phyloP scores from a whole-genome alignment of 257 asterid species.

The Solanum piurae region DNA sequence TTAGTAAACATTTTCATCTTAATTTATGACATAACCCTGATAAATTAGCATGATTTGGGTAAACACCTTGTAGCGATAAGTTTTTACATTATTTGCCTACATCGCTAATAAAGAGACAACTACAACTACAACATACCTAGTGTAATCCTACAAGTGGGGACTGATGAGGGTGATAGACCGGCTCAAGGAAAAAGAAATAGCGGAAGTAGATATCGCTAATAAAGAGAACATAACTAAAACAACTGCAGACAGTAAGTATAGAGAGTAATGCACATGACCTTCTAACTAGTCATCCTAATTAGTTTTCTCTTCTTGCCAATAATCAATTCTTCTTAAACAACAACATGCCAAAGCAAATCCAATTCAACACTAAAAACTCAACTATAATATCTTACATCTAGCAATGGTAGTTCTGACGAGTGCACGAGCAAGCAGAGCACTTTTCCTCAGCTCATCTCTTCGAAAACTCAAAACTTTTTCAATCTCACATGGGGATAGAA shows the following conservation, averaged over 20 bases:
- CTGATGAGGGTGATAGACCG: background rate
- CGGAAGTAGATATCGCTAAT: background rate
- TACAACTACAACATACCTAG: background rate
- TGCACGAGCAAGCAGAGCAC: slow-evolving; percentile 63
- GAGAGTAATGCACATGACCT: background rate
- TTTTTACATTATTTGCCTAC: background rate
- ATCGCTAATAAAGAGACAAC: background rate
- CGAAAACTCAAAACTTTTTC: slow-evolving; percentile 36
- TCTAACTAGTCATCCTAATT: background rate
- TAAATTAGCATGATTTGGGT: background rate
- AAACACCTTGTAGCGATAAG: background rate
- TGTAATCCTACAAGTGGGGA: background rate
- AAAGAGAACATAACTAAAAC: background rate
- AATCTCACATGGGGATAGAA: slow-evolving; percentile 67
- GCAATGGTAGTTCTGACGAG: slow-evolving; percentile 78
- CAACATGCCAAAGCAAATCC: background rate
- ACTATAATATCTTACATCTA: slow-evolving; percentile 47
- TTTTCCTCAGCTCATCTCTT: slow-evolving; percentile 52
- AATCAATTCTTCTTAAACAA: background rate
- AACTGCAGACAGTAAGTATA: background rate
- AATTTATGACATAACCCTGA: background rate
- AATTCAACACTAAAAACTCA: background rate
- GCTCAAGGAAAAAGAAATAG: background rate
- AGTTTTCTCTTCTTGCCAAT: background rate
- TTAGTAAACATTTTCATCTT: background rate